phyloP scores from a whole-genome alignment of 805 yeast genomes.

The Candida sonorensis region DNA sequence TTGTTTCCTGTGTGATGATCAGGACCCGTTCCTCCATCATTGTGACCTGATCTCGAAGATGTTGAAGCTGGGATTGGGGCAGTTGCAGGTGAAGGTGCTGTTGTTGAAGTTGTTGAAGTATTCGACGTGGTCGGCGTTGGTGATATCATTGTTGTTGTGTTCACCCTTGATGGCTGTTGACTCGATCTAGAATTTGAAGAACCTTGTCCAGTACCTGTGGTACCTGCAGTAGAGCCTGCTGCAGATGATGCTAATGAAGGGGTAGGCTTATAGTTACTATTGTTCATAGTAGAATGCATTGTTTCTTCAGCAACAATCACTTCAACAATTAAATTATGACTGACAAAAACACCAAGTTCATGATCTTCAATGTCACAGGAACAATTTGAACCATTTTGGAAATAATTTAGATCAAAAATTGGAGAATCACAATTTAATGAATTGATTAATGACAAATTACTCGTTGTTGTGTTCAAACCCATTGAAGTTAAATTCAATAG shows the following conservation, averaged over 20 bases:
- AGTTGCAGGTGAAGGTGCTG: not conserved
- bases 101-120: not conserved
- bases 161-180: no score
- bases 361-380: conserved; percentile 82
- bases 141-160: conserved; percentile 13
- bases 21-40: conserved; percentile 26
- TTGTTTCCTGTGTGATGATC: conserved; percentile 23
- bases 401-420: conserved; percentile 18
- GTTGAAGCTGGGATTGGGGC: no score
- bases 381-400: conserved; percentile 38
- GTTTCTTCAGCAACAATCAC: conserved; percentile 92
- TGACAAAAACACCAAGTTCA: conserved; percentile 65
- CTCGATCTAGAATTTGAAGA: no score
- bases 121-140: no score
- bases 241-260: conserved; percentile 22
- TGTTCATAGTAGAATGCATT: conserved; percentile 30
- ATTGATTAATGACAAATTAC: conserved; percentile 23
- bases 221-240: no score
- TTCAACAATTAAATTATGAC: conserved; percentile 76
- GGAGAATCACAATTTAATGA: conserved; percentile 28
- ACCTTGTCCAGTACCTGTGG: no score
- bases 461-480: conserved; percentile 28
- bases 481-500: conserved; percentile 52
- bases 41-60: conserved; percentile 3
- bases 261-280: conserved; percentile 11